Conservation (phyloP, 768 basidiomycete genomes). For the Pleurotus citrinopileatus region DNA sequence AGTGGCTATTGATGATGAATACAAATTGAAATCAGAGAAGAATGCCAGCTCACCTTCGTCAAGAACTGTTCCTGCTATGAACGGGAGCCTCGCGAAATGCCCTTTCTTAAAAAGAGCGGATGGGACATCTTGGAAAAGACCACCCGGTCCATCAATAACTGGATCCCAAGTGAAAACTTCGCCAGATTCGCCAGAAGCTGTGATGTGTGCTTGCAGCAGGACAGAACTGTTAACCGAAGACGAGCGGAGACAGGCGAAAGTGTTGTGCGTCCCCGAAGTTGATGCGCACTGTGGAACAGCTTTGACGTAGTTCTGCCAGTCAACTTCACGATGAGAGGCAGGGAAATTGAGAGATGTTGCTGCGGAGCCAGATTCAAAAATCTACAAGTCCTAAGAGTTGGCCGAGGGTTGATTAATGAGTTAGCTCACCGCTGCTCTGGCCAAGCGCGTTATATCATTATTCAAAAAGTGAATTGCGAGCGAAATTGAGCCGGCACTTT, state of each 20-base stretch:
- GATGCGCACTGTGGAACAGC: conserved; percentile 25
- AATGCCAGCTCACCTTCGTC: conserved; percentile 37
- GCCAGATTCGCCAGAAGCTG: conserved; percentile 17
- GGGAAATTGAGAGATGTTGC: conserved; percentile 26
- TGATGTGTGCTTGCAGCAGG: conserved; percentile 24
- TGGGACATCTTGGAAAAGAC: conserved; percentile 36
- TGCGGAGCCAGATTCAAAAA: conserved; percentile 40
- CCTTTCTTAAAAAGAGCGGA: conserved; percentile 29
- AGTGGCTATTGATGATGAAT: conserved; percentile 26
- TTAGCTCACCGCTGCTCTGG: conserved; percentile 28
- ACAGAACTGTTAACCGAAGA: conserved; percentile 23
- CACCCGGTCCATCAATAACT: conserved; percentile 36
- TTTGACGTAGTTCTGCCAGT: conserved; percentile 27
- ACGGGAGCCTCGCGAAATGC: conserved; percentile 35
- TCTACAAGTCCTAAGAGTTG: conserved; percentile 22
- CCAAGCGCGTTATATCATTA: conserved; percentile 22
- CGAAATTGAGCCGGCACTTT: conserved; percentile 46
- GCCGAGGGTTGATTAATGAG: background rate
- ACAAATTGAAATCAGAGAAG: background rate
- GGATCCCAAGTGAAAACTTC: conserved; percentile 33
- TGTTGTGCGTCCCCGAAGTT: conserved; percentile 24
- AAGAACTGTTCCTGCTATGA: conserved; percentile 41
- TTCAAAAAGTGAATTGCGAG: conserved; percentile 34
- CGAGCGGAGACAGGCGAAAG: conserved; percentile 27
- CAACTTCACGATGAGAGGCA: conserved; percentile 24